phyloP scores from a whole-genome alignment of 2,329 filamentous ascomycete species.

The Eutypa lata region DNA sequence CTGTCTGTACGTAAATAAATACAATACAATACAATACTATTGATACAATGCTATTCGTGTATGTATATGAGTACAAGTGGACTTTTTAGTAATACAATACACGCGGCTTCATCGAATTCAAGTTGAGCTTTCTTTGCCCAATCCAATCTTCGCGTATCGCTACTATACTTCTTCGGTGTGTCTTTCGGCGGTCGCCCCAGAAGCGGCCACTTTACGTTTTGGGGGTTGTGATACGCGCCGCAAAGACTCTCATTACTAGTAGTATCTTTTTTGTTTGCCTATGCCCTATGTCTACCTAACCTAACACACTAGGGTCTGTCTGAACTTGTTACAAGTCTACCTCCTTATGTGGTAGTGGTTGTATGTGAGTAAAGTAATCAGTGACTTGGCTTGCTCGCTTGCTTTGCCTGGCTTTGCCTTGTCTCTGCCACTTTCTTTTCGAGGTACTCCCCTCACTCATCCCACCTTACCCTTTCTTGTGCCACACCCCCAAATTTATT shows the following conservation, averaged over 20 bases:
- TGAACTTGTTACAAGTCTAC: constrained; percentile 11
- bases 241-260: not conserved
- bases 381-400: constrained; percentile 23
- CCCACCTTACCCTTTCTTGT: constrained; percentile 22
- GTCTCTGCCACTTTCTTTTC: constrained; percentile 21
- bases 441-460: constrained; percentile 18
- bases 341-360: not conserved
- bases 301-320: constrained; percentile 3
- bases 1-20: too few relatives aligned
- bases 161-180: constrained; percentile 23
- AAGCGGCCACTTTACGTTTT: constrained; percentile 24
- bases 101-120: too few relatives aligned
- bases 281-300: not conserved
- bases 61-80: too few relatives aligned
- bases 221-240: not conserved
- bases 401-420: constrained; percentile 1
- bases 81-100: too few relatives aligned
- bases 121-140: not conserved
- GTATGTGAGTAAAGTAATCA: not conserved
- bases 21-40: too few relatives aligned
- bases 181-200: constrained; percentile 26
- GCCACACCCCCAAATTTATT: constrained; percentile 30
- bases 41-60: too few relatives aligned
- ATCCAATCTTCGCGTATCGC: constrained; percentile 5
- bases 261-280: constrained; percentile 9